phyloP scores from a whole-genome alignment of 257 asterid genomes.

The Perilla frutescens region DNA sequence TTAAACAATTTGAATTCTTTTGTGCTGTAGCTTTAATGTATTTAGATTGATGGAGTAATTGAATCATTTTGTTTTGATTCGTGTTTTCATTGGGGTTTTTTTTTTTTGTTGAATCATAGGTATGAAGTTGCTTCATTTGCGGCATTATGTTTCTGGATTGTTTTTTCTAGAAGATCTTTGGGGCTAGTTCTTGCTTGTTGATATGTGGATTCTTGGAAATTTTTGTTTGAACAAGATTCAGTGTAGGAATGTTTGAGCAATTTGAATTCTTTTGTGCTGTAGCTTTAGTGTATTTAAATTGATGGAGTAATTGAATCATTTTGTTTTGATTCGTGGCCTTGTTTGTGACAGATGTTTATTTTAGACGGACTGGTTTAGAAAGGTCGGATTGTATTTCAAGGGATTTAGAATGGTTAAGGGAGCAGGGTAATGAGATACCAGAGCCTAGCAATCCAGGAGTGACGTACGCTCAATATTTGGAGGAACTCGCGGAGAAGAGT shows the following conservation, averaged over 20 bases:
- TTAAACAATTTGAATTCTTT: background rate
- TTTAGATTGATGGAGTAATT: background rate
- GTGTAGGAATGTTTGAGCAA: background rate
- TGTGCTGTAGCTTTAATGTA: background rate
- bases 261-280: background rate
- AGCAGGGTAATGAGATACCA: slow-evolving; percentile 69
- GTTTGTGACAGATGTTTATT: slow-evolving; percentile 74
- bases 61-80: slow-evolving; percentile 3
- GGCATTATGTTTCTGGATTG: background rate
- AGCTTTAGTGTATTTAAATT: background rate
- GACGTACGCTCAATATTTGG: slow-evolving; percentile 65
- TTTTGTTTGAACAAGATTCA: background rate
- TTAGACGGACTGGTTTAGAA: slow-evolving; percentile 89
- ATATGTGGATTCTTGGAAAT: background rate
- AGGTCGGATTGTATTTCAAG: slow-evolving; percentile 59
- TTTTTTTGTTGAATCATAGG: background rate
- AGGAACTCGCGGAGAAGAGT: slow-evolving; percentile 74
- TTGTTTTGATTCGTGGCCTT: slow-evolving; percentile 17
- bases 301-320: background rate
- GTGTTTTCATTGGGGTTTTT: background rate
- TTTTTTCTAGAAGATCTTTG: background rate
- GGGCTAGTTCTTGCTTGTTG: background rate
- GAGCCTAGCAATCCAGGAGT: slow-evolving; percentile 77
- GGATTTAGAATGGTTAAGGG: slow-evolving; percentile 76
- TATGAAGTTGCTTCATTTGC: background rate